Conservation (phyloP, 2,329 filamentous ascomycete species). For the Neofusicoccum cordaticola region DNA sequence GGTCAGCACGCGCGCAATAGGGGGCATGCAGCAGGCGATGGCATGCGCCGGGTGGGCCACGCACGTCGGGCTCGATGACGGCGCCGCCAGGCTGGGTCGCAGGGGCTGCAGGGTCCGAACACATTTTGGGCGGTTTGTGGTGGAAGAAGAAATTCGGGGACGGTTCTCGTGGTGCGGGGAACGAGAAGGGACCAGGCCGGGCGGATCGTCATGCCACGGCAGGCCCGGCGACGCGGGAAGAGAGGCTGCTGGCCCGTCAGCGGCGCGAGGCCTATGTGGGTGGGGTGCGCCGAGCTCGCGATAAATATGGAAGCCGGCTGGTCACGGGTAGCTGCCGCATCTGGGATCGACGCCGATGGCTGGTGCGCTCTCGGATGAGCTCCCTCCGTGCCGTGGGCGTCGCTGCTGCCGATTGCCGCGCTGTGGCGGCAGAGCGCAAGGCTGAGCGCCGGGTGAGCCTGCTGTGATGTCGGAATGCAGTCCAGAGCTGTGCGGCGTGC, state of each 20-base stretch:
- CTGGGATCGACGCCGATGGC: not conserved
- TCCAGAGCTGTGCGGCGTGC: too few relatives aligned
- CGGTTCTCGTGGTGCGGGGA: not conserved
- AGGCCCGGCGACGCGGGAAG: too few relatives aligned
- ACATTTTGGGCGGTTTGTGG: not conserved
- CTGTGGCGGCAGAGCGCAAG: too few relatives aligned
- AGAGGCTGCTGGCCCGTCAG: too few relatives aligned
- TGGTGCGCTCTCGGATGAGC: not conserved
- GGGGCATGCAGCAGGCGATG: not conserved
- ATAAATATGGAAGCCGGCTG: too few relatives aligned
- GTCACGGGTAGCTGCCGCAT: not conserved
- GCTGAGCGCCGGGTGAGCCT: too few relatives aligned
- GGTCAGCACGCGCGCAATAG: not conserved
- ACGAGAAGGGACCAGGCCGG: not conserved
- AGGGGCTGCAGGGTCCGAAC: not conserved
- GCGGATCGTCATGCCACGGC: too few relatives aligned
- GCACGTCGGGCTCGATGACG: conserved; percentile 2
- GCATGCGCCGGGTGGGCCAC: not conserved
- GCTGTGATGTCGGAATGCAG: too few relatives aligned
- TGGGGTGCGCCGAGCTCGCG: too few relatives aligned
- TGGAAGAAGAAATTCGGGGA: not conserved
- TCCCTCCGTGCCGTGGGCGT: not conserved
- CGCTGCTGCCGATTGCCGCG: too few relatives aligned
- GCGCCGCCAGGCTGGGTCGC: not conserved
- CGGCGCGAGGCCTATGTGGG: too few relatives aligned